Evolutionary conservation across 495 filamentous ascomycete species (phyloP).

Genomic region (Neurospora sp.): DNA sequence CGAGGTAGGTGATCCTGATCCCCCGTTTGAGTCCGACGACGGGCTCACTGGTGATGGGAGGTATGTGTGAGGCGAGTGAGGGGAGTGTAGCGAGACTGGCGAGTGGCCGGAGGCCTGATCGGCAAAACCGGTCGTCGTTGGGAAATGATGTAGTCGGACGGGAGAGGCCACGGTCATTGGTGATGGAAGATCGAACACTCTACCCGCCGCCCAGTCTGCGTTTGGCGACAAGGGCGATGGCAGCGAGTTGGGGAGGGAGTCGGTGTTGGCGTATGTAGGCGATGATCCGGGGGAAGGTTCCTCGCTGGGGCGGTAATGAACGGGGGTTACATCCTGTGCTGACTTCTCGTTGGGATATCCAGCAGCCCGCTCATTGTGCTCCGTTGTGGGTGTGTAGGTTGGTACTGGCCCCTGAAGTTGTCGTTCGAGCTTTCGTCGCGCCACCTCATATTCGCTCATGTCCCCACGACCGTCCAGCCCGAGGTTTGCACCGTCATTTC

Average conservation of each 20-base stretch:
- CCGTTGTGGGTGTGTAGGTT: slow-evolving; percentile 19
- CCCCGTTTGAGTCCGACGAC: slow-evolving; percentile 21
- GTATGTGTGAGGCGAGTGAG: slow-evolving; percentile 20
- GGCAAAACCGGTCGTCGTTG: slow-evolving; percentile 6
- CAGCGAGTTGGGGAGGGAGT: slow-evolving; percentile 25
- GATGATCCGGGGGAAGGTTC: slow-evolving; percentile 32
- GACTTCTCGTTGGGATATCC: slow-evolving; percentile 19
- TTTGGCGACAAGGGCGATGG: slow-evolving; percentile 38
- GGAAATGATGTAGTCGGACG: slow-evolving; percentile 11
- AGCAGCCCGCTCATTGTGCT: not conserved
- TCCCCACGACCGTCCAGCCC: slow-evolving; percentile 12
- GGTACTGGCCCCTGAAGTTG: slow-evolving; percentile 32
- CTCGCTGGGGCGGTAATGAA: slow-evolving; percentile 30
- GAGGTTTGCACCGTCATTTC: slow-evolving; percentile 23
- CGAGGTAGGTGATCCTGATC: slow-evolving; percentile 20
- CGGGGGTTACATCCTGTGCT: slow-evolving; percentile 25
- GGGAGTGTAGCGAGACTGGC: slow-evolving; percentile 25
- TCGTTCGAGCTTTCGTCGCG: slow-evolving; percentile 33
- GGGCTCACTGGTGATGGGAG: slow-evolving; percentile 24
- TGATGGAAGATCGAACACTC: slow-evolving; percentile 28
- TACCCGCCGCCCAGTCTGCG: slow-evolving; percentile 29
- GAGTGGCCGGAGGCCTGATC: slow-evolving; percentile 23
- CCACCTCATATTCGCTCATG: slow-evolving; percentile 34
- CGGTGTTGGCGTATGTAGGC: slow-evolving; percentile 30
- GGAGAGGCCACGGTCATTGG: slow-evolving; percentile 26